Evolutionary conservation across 2,329 filamentous ascomycete species (phyloP).

Genomic region (Teratosphaeria epicoccoides): DNA sequence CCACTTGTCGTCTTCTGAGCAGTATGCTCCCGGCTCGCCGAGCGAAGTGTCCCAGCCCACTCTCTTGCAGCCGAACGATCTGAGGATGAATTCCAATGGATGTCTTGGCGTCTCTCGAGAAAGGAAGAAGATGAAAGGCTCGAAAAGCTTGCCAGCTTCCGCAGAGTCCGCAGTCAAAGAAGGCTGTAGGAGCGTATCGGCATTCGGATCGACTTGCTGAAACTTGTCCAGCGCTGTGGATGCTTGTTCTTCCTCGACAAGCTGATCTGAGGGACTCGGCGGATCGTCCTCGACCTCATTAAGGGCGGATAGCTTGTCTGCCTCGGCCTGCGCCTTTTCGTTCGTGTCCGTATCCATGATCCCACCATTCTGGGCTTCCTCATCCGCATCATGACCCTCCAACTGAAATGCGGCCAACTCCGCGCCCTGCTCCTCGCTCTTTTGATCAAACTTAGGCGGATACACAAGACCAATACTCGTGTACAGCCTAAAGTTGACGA

Average conservation of each 20-base stretch:
- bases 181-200: conserved; percentile 78
- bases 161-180: conserved; percentile 45
- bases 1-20: conserved; percentile 70
- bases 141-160: conserved; percentile 67
- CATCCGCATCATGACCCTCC: conserved; percentile 56
- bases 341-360: conserved; percentile 19
- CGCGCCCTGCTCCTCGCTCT: conserved; percentile 78
- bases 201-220: conserved; percentile 69
- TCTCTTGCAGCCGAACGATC: conserved; percentile 88
- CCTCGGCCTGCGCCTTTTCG: conserved; percentile 38
- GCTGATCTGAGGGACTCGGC: conserved; percentile 24
- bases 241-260: conserved; percentile 1
- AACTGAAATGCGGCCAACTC: conserved; percentile 87
- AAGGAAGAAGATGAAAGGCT: conserved; percentile 81
- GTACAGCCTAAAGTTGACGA: conserved; percentile 93
- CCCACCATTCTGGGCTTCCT: conserved; percentile 13
- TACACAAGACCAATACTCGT: conserved; percentile 86
- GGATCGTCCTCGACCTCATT: conserved; percentile 26
- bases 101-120: conserved; percentile 88
- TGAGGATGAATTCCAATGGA: conserved; percentile 83
- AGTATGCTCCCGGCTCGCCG: conserved; percentile 77
- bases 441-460: conserved; percentile 82
- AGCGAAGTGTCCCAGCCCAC: conserved; percentile 90
- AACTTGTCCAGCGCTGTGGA: conserved; percentile 71
- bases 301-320: conserved; percentile 32